phyloP scores from a whole-genome alignment of 2,329 filamentous ascomycete genomes.

The Hyphodiscus sp. region DNA sequence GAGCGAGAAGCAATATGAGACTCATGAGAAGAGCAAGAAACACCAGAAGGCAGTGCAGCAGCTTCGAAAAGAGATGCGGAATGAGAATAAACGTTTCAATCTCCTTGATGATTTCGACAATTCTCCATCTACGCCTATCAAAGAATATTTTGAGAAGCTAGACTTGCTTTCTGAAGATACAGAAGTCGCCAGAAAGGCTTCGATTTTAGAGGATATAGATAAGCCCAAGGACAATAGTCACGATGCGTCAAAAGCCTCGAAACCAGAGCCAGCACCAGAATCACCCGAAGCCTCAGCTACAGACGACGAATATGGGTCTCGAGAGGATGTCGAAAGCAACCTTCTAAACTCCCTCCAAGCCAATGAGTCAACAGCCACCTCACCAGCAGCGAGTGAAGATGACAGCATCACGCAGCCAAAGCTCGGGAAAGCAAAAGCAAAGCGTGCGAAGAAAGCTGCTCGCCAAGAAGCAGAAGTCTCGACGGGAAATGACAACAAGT shows the following conservation, averaged over 20 bases:
- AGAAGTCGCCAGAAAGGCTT: not conserved
- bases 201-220: not conserved
- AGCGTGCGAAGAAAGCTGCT: conserved; percentile 39
- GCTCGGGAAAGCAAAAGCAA: conserved; percentile 46
- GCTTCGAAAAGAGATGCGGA: conserved; percentile 73
- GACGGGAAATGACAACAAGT: conserved; percentile 37
- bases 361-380: conserved; percentile 18
- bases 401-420: conserved; percentile 25
- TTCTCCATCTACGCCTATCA: conserved; percentile 7
- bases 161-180: not conserved
- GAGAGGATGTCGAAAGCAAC: conserved; percentile 24
- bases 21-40: conserved; percentile 95
- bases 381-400: conserved; percentile 6
- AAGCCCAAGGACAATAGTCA: not conserved
- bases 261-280: not conserved
- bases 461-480: conserved; percentile 7
- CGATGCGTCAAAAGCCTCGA: not conserved
- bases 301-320: conserved; percentile 30
- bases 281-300: conserved; percentile 9
- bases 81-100: conserved; percentile 62
- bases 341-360: conserved; percentile 13
- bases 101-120: conserved; percentile 30
- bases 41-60: conserved; percentile 81
- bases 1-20: conserved; percentile 85
- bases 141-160: conserved; percentile 13